Evolutionary conservation across 2,329 filamentous ascomycete species (phyloP).

Genomic region (Sarocladium strictum): DNA sequence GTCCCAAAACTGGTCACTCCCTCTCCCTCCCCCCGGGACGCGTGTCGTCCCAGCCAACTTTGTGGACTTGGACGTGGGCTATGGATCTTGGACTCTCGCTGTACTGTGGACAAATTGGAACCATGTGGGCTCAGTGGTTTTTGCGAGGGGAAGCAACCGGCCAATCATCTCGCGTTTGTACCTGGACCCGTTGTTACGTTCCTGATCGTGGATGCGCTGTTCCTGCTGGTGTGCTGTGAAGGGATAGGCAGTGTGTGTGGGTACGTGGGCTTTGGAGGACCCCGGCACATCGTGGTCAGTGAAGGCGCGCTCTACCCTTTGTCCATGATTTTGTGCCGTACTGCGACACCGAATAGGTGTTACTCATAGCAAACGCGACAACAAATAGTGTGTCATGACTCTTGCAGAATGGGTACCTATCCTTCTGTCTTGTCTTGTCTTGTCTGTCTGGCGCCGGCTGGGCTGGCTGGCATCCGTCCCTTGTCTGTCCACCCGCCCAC

Average conservation of each 20-base stretch:
- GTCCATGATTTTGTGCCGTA: no score
- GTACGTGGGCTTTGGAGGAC: no score
- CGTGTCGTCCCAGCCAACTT: slow-evolving; percentile 6
- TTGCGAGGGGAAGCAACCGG: not conserved
- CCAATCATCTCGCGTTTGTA: slow-evolving; percentile 10
- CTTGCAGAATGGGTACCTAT: not conserved
- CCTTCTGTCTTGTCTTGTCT: no score
- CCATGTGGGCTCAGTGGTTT: slow-evolving; percentile 6
- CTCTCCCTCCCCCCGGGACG: not conserved
- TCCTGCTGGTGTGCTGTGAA: not conserved
- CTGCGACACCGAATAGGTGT: no score
- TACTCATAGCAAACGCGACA: no score
- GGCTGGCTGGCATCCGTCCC: not conserved
- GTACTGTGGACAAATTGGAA: no score
- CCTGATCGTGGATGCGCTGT: slow-evolving; percentile 1
- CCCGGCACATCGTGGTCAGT: no score
- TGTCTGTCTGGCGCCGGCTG: not conserved
- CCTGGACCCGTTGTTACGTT: slow-evolving; percentile 10
- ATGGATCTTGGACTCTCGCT: no score
- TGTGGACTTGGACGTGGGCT: no score
- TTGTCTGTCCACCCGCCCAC: not conserved
- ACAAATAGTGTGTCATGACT: not conserved
- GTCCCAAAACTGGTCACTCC: not conserved
- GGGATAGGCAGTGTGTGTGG: no score
- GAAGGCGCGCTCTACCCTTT: no score